Conservation (phyloP, 768 basidiomycete genomes). For the Sporobolomyces roseus region DNA sequence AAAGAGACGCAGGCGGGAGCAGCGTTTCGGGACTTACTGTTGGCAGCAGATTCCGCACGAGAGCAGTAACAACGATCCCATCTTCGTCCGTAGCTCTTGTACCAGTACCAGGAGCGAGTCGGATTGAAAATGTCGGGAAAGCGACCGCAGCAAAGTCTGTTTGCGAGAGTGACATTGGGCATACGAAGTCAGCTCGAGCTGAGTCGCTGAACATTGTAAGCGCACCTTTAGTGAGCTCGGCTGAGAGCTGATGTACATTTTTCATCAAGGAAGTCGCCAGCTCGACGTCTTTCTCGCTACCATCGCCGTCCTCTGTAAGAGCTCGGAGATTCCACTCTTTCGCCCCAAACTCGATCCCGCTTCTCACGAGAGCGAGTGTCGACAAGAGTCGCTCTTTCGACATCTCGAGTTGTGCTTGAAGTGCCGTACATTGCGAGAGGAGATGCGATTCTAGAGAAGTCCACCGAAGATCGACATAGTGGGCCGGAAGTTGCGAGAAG, state of each 20-base stretch:
- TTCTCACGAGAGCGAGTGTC: slow-evolving; percentile 56
- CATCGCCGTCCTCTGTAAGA: slow-evolving; percentile 18
- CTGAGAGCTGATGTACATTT: slow-evolving; percentile 42
- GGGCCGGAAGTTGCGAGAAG: slow-evolving; percentile 71
- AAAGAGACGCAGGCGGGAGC: background rate
- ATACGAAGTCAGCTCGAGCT: background rate
- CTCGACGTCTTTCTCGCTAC: background rate
- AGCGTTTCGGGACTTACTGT: slow-evolving; percentile 73
- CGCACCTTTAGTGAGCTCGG: slow-evolving; percentile 45
- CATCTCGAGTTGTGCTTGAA: slow-evolving; percentile 51
- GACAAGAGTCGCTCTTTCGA: slow-evolving; percentile 57
- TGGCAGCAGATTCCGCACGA: slow-evolving; percentile 64
- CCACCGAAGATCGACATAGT: slow-evolving; percentile 51
- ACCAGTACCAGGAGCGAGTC: slow-evolving; percentile 12
- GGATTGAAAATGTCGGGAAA: slow-evolving; percentile 47
- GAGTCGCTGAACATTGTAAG: background rate
- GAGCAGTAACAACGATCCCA: slow-evolving; percentile 54
- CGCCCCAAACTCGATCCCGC: slow-evolving; percentile 50
- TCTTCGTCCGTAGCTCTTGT: slow-evolving; percentile 24
- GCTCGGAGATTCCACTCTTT: slow-evolving; percentile 57
- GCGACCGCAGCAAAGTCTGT: slow-evolving; percentile 66
- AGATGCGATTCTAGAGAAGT: slow-evolving; percentile 36
- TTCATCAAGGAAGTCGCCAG: slow-evolving; percentile 35
- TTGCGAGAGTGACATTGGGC: background rate
- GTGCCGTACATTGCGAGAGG: slow-evolving; percentile 17